phyloP scores from a whole-genome alignment of 495 filamentous ascomycete species.

The Trichoderma asperelloides region DNA sequence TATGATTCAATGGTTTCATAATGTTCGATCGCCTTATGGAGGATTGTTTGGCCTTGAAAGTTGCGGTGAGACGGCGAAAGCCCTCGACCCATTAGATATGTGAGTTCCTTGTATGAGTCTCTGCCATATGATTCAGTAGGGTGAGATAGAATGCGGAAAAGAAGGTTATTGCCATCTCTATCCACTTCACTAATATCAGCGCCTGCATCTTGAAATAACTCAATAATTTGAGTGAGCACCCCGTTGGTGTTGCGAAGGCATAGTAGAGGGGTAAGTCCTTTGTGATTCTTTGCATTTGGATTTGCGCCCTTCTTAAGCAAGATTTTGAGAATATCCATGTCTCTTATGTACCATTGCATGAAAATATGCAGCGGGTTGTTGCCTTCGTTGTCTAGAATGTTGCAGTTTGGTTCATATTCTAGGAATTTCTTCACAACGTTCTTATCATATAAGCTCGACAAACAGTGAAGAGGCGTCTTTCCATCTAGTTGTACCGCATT shows the following conservation, averaged over 20 bases:
- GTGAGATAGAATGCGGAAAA: background rate
- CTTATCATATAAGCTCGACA: background rate
- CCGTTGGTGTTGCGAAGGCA: background rate
- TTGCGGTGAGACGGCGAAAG: background rate
- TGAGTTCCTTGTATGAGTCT: background rate
- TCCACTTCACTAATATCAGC: background rate
- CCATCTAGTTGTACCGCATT: background rate
- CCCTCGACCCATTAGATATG: background rate
- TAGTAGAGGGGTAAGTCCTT: background rate
- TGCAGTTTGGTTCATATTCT: background rate
- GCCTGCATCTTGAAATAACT: background rate
- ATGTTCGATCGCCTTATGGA: background rate
- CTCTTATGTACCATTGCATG: background rate
- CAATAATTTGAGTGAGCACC: background rate
- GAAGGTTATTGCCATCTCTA: background rate
- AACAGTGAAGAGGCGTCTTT: background rate
- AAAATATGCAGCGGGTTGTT: background rate
- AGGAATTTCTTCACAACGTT: background rate
- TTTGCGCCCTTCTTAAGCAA: background rate
- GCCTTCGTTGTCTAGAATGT: background rate
- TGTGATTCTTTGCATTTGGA: background rate
- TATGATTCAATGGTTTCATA: background rate
- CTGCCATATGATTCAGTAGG: background rate
- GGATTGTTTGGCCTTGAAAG: background rate
- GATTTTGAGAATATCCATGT: background rate